Evolutionary conservation across 129 eudicot genomes (phyloP), one percentile per base, ranked within the genome.

Genomic region (Pulicaria dysenterica): DNA sequence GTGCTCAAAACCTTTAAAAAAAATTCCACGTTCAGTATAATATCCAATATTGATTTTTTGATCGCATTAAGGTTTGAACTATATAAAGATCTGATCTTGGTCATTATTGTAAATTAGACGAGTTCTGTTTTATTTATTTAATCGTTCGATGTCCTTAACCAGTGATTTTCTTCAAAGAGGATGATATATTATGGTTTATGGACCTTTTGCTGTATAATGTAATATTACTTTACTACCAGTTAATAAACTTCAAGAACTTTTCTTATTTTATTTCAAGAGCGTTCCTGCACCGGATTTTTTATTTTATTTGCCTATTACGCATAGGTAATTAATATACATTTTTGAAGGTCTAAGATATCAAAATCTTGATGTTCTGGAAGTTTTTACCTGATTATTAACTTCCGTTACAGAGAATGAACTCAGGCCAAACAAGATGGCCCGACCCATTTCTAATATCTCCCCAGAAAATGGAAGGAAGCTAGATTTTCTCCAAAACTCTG

Each of bases 371-470:
- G 58, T 72, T 7, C 69, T 73, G 59, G 77, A 59, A 60, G 59
- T 48, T 73, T 50, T 12, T 58, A 54, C 53, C 70, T 57, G 79
- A 76, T 40, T 60, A 8, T 73, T 79, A 49, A 67, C 73, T 74
- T 71, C 58, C 65, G 42, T 73, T 81, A 60, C 96, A 89, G 96
- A 84, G 62, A 66, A 60, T 67, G 91, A 79, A 64, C 64, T 71
- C 57, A 74, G 85, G 84, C 84, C 87, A 31, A 80, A 79, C 70
- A 88, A 88, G 86, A 61, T 85, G 86, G 77, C 84, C 78, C 83
- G 83, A 64, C 77, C 62, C 73, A 54, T 66, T 71, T 63, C 85
- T 71, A 82, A 77, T 80, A 60, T 75, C 44, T 53, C 75, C 72
- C 70, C 77, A n/a, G 83, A 76, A 64, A 82, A 85, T 43, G 87